A percentile compares a stretch with the other conserved stretches of the same genome.
phyloP scores from a whole-genome alignment of 2,329 filamentous ascomycete species.

The Nectriaceae sp. region DNA sequence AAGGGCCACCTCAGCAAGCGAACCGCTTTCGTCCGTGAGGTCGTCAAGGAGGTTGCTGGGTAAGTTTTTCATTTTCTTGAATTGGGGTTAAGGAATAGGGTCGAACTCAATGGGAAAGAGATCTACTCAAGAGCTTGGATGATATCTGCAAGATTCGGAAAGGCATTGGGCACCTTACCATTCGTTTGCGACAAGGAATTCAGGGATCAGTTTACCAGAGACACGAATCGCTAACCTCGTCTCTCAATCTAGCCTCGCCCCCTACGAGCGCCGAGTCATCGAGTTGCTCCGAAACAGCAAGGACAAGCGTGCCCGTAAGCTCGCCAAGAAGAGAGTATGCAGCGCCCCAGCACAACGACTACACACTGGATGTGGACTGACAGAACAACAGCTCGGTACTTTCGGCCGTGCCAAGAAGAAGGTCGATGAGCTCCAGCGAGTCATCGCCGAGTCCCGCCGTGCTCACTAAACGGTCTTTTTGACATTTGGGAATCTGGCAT shows the following conservation, averaged over 20 bases:
- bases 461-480: slow-evolving; percentile 52
- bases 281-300: slow-evolving; percentile 99
- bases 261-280: slow-evolving; percentile 98
- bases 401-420: slow-evolving; percentile 99
- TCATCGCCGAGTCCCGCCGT: slow-evolving; percentile 93
- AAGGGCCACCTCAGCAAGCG: slow-evolving; percentile 98
- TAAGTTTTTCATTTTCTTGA: slow-evolving; percentile 45
- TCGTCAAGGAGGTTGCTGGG: slow-evolving; percentile 98
- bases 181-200: no score
- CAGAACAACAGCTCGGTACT: slow-evolving; percentile 76
- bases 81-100: background rate
- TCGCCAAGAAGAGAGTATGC: slow-evolving; percentile 97
- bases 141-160: no score
- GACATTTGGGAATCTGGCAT: slow-evolving; percentile 30
- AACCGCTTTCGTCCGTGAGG: slow-evolving; percentile 93
- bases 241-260: slow-evolving; percentile 64
- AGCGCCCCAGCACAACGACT: background rate
- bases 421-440: slow-evolving; percentile 97
- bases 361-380: slow-evolving; percentile 23
- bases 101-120: background rate
- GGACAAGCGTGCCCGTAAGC: slow-evolving; percentile 98
- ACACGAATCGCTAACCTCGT: slow-evolving; percentile 27
- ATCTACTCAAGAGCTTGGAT: no score
- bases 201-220: background rate
- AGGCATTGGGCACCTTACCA: no score